These are phyloP conservation scores for Lasiodiplodia theobromae DNA, from an alignment of 2,329 filamentous ascomycete genomes.

Conservation along the genomic window DNA sequence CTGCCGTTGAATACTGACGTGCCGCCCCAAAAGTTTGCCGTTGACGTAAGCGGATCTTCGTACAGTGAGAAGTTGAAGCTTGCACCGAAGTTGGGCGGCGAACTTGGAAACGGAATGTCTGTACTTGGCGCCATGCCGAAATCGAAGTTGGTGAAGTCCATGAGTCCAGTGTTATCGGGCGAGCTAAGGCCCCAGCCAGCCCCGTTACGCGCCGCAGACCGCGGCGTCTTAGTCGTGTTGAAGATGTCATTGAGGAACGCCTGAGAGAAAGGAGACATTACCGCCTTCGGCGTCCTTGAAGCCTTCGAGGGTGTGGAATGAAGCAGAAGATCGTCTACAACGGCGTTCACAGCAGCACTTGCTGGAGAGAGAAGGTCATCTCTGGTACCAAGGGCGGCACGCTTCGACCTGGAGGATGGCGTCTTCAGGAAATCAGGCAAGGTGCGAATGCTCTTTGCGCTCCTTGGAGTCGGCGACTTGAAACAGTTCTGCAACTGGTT, in stretches of 20 bases:
- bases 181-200: conserved; percentile 16
- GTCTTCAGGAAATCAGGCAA: conserved; percentile 55
- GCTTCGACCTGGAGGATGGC: conserved; percentile 50
- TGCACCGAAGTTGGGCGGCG: conserved; percentile 35
- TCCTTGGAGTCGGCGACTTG: conserved; percentile 62
- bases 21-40: conserved; percentile 32
- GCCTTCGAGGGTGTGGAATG: conserved; percentile 46
- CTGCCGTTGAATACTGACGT: conserved; percentile 43
- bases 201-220: neutral
- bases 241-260: conserved; percentile 71
- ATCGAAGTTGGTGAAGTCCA: conserved; percentile 37
- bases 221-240: conserved; percentile 44
- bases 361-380: conserved; percentile 31
- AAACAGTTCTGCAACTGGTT: conserved; percentile 62
- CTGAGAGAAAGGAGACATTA: conserved; percentile 65
- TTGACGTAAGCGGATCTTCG: conserved; percentile 46
- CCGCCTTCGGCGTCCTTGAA: conserved; percentile 39
- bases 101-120: conserved; percentile 47
- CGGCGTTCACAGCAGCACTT: conserved; percentile 30
- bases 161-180: conserved; percentile 2
- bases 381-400: conserved; percentile 45
- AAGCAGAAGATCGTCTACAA: conserved; percentile 48
- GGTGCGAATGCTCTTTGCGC: conserved; percentile 65
- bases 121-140: conserved; percentile 42
- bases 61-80: conserved; percentile 43